phyloP scores from a whole-genome alignment of 768 basidiomycete species.

The Leccinum aurantiacum region DNA sequence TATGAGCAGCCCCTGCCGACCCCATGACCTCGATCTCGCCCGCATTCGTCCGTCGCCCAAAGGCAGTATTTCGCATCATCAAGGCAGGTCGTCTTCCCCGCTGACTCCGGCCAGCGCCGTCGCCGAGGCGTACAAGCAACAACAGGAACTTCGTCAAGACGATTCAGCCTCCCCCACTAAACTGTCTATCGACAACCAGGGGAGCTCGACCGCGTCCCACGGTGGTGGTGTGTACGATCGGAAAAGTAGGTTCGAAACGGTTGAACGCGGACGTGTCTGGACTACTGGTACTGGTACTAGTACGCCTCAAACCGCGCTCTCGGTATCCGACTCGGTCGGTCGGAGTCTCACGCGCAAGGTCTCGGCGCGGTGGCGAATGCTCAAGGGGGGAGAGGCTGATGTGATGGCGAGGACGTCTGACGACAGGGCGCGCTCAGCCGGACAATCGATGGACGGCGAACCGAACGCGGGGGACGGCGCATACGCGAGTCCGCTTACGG shows the following conservation, averaged over 20 bases:
- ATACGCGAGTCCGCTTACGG: conserved; percentile 13
- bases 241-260: conserved; percentile 12
- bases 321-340: conserved; percentile 14
- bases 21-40: neutral
- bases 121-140: conserved; percentile 46
- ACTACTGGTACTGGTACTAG: neutral
- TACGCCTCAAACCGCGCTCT: conserved; percentile 4
- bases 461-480: conserved; percentile 6
- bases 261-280: neutral
- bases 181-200: conserved; percentile 30
- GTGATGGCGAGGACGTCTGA: conserved; percentile 15
- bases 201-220: conserved; percentile 8
- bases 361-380: conserved; percentile 36
- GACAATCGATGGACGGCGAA: conserved; percentile 22
- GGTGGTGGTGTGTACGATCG: conserved; percentile 13
- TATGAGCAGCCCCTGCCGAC: neutral
- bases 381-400: neutral
- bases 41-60: neutral
- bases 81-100: neutral
- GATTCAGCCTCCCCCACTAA: conserved; percentile 13
- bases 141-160: conserved; percentile 34
- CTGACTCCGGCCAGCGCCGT: conserved; percentile 50
- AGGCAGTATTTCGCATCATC: neutral
- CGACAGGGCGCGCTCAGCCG: conserved; percentile 18
- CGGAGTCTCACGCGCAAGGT: conserved; percentile 37